Evolutionary conservation across 768 basidiomycete species (phyloP), one percentile per base, ranked within the genome.

Genomic region (Boletales sp.): DNA sequence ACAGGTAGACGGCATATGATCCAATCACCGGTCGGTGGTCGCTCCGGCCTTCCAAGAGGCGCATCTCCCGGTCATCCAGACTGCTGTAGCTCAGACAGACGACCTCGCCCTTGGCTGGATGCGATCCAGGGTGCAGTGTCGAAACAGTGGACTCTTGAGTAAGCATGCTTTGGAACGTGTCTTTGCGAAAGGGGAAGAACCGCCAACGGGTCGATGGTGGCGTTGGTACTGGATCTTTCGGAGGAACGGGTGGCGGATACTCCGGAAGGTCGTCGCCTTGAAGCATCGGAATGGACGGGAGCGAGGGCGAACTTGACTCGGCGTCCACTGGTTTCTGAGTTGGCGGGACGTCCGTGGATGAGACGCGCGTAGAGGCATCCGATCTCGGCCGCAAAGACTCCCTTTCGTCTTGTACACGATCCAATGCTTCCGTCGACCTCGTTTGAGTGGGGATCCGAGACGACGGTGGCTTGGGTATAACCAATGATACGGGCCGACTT

Each of bases 21-120:
- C 87, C 87, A 53, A 90, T 81, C n/a, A 93, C 90, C 0, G 90
- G 90, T 34, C 90, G 71, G 62, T 94, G 90, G 65, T 94, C 90
- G 56, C 86, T 87, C 38, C 85, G 77, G 14, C 87, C 90, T 64
- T 87, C 85, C 48, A 94, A 65, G 49, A 78, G 74, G 36, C 81
- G 75, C 86, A 94, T 92, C 8, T 73, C 80, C 30, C 75, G 73
- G 62, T 94, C 89, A 54, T 87, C 82, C 17, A 93, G 74, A 13
- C 86, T 88, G 54, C 79, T 69, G 61, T 94, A 94, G 38, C 71
- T 70, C 4, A 92, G 63, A 59, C 88, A 90, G 8, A 83, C 67
- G 3, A 94, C 74, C 41, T 92, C 88, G 3, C 91, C 91, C 55
- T 73, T 81, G 33, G 71, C 61, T 38, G 74, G 78, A 3, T 60